A percentile compares a stretch with the other conserved stretches of the same genome.
Conservation (phyloP, 495 filamentous ascomycete genomes). For the Sordaria brevicollis region DNA sequence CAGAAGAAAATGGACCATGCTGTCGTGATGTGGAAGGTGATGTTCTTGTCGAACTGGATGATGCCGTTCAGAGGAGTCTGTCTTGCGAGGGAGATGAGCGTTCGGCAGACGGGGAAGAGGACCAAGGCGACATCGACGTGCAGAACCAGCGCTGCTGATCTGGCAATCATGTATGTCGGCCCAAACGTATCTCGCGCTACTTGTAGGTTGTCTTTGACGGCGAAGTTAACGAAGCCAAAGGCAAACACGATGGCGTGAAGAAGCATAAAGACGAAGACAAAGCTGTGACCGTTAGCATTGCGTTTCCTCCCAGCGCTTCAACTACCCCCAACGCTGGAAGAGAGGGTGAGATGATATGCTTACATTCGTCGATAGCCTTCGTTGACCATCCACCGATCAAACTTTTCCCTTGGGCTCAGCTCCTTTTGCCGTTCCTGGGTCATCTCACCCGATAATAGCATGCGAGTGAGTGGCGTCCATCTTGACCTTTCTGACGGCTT, state of each 20-base stretch:
- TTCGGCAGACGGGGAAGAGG: conserved; percentile 70
- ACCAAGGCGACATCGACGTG: conserved; percentile 69
- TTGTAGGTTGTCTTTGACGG: conserved; percentile 59
- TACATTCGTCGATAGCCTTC: conserved; percentile 67
- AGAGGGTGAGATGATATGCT: conserved; percentile 11
- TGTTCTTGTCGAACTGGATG: conserved; percentile 74
- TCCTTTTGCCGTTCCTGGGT: conserved; percentile 50
- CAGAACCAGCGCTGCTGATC: conserved; percentile 57
- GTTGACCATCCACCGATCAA: conserved; percentile 63
- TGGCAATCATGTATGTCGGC: conserved; percentile 59
- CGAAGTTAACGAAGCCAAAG: conserved; percentile 67
- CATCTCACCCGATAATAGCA: conserved; percentile 63
- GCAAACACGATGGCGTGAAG: conserved; percentile 60
- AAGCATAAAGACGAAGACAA: conserved; percentile 57
- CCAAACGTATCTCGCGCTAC: conserved; percentile 53
- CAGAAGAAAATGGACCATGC: conserved; percentile 77
- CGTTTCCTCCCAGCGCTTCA: not conserved
- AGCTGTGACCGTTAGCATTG: conserved; percentile 35
- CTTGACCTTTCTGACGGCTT: conserved; percentile 51
- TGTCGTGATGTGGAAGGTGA: conserved; percentile 70
- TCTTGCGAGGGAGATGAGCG: conserved; percentile 62
- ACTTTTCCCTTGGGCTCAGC: conserved; percentile 42
- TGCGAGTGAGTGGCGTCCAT: conserved; percentile 59
- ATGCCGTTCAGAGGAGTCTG: conserved; percentile 69
- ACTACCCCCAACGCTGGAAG: not conserved